A percentile compares a stretch with the other conserved stretches of the same genome.
These are phyloP conservation scores for Tuber magnatum DNA, from an alignment of 495 filamentous ascomycete genomes.

Conservation along the genomic window DNA sequence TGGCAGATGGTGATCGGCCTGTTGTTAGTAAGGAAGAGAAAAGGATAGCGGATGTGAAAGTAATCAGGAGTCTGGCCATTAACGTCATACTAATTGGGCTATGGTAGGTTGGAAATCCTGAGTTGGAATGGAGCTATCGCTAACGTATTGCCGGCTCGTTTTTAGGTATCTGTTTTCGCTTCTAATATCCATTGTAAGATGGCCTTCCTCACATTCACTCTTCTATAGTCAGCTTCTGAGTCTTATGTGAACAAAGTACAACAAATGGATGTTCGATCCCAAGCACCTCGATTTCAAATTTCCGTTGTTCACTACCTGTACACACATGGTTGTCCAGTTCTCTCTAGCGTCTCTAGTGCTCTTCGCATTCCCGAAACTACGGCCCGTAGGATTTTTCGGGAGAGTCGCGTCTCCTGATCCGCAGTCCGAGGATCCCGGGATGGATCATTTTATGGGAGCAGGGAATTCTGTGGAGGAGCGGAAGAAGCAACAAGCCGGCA, in stretches of 20 bases:
- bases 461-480: conserved; percentile 45
- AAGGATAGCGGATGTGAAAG: conserved; percentile 60
- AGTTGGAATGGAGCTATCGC: neutral
- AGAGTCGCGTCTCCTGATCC: conserved; percentile 27
- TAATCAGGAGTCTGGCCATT: conserved; percentile 58
- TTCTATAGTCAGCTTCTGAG: conserved; percentile 8
- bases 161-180: conserved; percentile 70
- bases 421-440: conserved; percentile 16
- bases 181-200: conserved; percentile 82
- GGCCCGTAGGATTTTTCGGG: conserved; percentile 50
- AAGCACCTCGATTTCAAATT: conserved; percentile 83
- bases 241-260: conserved; percentile 58
- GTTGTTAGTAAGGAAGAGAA: conserved; percentile 55
- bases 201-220: neutral
- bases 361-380: conserved; percentile 72
- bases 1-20: conserved; percentile 53
- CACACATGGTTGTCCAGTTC: conserved; percentile 97
- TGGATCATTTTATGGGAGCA: conserved; percentile 16
- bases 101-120: conserved; percentile 52
- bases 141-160: conserved; percentile 10
- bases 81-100: conserved; percentile 72
- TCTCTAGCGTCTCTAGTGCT: conserved; percentile 69
- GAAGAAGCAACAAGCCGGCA: conserved; percentile 50
- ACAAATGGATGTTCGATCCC: conserved; percentile 99
- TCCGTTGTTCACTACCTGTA: conserved; percentile 87